A percentile compares a stretch with the other conserved stretches of the same genome.
Conservation (phyloP, 768 basidiomycete genomes). For the Tubosaeta brunneosetosa region DNA sequence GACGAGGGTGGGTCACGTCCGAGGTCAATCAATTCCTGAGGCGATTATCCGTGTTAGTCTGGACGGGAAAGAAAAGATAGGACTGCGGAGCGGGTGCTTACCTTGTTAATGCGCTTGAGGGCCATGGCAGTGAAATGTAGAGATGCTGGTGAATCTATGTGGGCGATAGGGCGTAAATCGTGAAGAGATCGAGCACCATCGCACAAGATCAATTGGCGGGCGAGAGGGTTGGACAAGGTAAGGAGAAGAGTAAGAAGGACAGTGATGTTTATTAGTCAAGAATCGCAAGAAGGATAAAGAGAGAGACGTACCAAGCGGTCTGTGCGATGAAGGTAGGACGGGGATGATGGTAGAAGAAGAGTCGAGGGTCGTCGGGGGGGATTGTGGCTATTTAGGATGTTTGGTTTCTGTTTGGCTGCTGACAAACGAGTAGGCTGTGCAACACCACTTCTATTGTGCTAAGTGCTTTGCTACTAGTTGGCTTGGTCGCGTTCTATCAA, state of each 20-base stretch:
- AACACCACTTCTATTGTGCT: slow-evolving; percentile 5
- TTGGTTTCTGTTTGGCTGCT: slow-evolving; percentile 37
- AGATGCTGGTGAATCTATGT: slow-evolving; percentile 14
- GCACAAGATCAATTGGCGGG: slow-evolving; percentile 30
- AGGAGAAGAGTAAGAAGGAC: background rate
- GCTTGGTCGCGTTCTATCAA: slow-evolving; percentile 56
- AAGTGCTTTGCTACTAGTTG: background rate
- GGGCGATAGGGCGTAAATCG: slow-evolving; percentile 14
- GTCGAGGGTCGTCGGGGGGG: slow-evolving; percentile 9
- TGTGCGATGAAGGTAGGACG: background rate
- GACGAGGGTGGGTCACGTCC: slow-evolving; percentile 99
- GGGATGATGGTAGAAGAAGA: slow-evolving; percentile 29
- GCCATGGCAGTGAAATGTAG: slow-evolving; percentile 56
- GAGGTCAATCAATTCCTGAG: slow-evolving; percentile 97
- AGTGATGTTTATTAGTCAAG: background rate
- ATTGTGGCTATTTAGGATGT: slow-evolving; percentile 34
- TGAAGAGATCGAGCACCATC: slow-evolving; percentile 34
- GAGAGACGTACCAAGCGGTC: slow-evolving; percentile 11
- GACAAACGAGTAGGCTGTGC: slow-evolving; percentile 23
- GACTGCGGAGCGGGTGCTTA: slow-evolving; percentile 25
- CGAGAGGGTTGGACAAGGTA: background rate
- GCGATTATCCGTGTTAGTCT: slow-evolving; percentile 4
- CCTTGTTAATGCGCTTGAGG: slow-evolving; percentile 99
- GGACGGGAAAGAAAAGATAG: background rate
- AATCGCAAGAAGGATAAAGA: background rate